phyloP scores from a whole-genome alignment of 1,284 basidiomycete genomes.

The Moesziomyces sp. region DNA sequence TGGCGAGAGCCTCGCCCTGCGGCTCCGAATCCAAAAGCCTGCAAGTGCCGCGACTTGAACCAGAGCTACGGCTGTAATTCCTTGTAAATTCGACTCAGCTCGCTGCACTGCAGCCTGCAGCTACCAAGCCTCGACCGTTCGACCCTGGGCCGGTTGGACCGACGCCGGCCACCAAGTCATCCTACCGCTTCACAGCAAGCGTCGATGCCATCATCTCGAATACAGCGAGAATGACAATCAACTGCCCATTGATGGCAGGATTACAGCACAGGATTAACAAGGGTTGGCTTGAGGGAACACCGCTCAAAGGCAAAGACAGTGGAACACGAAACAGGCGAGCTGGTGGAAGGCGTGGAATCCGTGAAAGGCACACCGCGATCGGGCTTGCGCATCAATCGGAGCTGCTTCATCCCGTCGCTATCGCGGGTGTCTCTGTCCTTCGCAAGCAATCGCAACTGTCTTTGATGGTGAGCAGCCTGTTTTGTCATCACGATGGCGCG shows the following conservation, averaged over 20 bases:
- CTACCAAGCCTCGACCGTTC: no score
- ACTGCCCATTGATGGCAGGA: no score
- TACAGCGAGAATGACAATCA: neutral
- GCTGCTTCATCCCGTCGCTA: neutral
- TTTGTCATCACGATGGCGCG: no score
- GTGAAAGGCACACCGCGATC: neutral
- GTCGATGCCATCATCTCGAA: neutral
- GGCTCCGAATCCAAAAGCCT: constrained; percentile 1
- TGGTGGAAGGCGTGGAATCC: neutral
- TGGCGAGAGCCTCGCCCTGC: constrained; percentile 12
- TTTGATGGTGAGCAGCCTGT: no score
- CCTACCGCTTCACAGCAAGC: no score
- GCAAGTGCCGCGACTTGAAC: constrained; percentile 26
- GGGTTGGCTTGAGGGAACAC: no score
- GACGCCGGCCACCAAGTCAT: constrained; percentile 3
- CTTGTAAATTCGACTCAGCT: constrained; percentile 29
- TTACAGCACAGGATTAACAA: no score
- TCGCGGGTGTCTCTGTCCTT: neutral
- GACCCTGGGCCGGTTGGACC: constrained; percentile 21
- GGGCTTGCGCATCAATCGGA: no score
- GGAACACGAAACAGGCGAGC: no score
- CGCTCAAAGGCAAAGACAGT: no score
- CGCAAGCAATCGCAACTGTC: no score
- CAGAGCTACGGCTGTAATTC: constrained; percentile 16
- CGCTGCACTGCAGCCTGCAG: neutral